Evolutionary conservation across 768 basidiomycete genomes (phyloP), one percentile per base, ranked within the genome.

Genomic region (Coprinopsis cinerea): DNA sequence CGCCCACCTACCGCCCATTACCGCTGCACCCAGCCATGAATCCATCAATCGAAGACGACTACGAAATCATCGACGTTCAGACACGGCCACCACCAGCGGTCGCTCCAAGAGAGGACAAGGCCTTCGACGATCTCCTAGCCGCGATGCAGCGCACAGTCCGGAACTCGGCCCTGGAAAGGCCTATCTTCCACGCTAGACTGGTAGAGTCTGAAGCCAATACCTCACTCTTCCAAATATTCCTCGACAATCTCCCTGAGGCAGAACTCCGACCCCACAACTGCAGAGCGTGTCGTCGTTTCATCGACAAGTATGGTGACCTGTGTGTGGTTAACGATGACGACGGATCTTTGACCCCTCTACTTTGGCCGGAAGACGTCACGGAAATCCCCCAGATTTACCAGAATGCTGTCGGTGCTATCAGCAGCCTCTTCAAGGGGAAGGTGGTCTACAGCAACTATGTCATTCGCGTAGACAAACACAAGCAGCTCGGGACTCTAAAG

Each of bases 111-210:
- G 15, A 32, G 15, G 9, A 7, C 30, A 39, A 39, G 7, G 37
- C 37, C 37, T 39, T 18, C 17, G 18, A 6, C 37, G 17, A 39
- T 14, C 37, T 6, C 13, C 37, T 20, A 6, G 18, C 37, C 18
- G 6, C 37, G 7, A 10, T 39, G 9, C 37, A n/a, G n/a, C n/a
- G n/a, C n/a, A n/a, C n/a, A n/a, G n/a, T n/a, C n/a, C n/a, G n/a
- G n/a, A n/a, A n/a, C 15, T 7, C 30, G 7, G 9, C 41, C 17
- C 9, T 43, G 6, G 24, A 36, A 10, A 22, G 17, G 10, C 47
- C 47, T 37, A 2, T 48, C 5, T 48, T 48, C 32, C 34, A 39
- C n/a, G 32, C 47, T 15, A 22, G 39, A 17, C 13, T 48, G n/a
- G 10, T 18, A 11, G 10, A n/a, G 22, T 18, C 26, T 3, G 27